These are phyloP conservation scores for Cenchrus fungigraminus DNA, from an alignment of 176 grass and related monocot species.

Conservation along the genomic window DNA sequence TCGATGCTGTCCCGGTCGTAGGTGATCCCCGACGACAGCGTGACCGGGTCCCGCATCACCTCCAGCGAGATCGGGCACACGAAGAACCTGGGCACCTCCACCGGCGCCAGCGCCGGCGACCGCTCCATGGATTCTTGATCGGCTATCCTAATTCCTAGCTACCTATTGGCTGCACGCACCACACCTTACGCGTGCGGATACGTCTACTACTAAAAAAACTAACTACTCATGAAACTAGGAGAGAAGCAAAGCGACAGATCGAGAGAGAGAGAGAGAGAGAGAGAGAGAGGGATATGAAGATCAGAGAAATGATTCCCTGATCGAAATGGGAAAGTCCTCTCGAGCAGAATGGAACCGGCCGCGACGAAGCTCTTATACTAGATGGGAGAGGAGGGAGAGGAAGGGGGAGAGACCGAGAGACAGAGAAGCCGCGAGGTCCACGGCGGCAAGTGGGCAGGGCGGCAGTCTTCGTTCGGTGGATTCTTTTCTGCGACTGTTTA, in stretches of 20 bases:
- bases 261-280: background rate
- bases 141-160: background rate
- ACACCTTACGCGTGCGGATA: background rate
- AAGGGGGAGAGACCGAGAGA: background rate
- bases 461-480: conserved; percentile 21
- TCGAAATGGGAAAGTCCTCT: conserved; percentile 39
- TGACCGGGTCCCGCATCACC: conserved; percentile 88
- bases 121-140: conserved; percentile 27
- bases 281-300: background rate
- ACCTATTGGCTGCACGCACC: background rate
- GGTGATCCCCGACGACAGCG: conserved; percentile 88
- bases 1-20: conserved; percentile 91
- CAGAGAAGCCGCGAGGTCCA: conserved; percentile 20
- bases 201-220: background rate
- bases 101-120: conserved; percentile 15
- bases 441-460: conserved; percentile 22
- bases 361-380: conserved; percentile 12
- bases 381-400: background rate
- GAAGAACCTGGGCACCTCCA: conserved; percentile 79
- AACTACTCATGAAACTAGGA: conserved; percentile 29
- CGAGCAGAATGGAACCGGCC: conserved; percentile 28
- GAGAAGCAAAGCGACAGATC: background rate
- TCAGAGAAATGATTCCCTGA: background rate
- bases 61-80: conserved; percentile 90
- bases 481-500: conserved; percentile 32